Evolutionary conservation across 1,139 yeast species (phyloP).

Genomic region (Debaryomycetaceae sp.): DNA sequence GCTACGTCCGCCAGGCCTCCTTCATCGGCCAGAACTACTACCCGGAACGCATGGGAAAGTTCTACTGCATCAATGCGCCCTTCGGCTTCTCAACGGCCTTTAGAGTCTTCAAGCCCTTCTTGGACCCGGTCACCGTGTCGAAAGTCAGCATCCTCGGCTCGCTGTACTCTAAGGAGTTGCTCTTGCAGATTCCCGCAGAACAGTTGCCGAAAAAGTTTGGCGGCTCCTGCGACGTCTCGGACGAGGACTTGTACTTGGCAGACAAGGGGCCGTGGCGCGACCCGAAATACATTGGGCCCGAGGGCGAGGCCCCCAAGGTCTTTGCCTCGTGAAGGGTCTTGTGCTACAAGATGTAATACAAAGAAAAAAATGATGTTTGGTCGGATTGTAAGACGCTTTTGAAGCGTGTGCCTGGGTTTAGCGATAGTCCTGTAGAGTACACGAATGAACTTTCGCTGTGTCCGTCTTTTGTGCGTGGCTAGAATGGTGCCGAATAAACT

Average conservation of each 20-base stretch:
- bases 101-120: slow-evolving; percentile 79
- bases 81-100: slow-evolving; percentile 95
- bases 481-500: too few relatives aligned
- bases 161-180: slow-evolving; percentile 67
- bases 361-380: too few relatives aligned
- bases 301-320: slow-evolving; percentile 73
- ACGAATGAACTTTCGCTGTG: too few relatives aligned
- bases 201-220: slow-evolving; percentile 89
- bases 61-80: slow-evolving; percentile 92
- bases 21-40: slow-evolving; percentile 92
- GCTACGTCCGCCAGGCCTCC: slow-evolving; percentile 88
- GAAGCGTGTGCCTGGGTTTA: too few relatives aligned
- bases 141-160: slow-evolving; percentile 84
- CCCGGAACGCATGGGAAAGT: slow-evolving; percentile 99
- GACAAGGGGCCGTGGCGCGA: slow-evolving; percentile 99
- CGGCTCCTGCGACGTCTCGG: slow-evolving; percentile 58
- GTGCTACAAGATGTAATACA: not conserved
- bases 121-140: slow-evolving; percentile 97
- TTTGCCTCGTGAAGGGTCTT: slow-evolving; percentile 5
- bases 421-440: too few relatives aligned
- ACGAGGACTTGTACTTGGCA: slow-evolving; percentile 75
- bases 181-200: slow-evolving; percentile 87
- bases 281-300: slow-evolving; percentile 69
- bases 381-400: too few relatives aligned
- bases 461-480: too few relatives aligned